Conservation (phyloP, 441 rosid species). For the Croton laevigatus region DNA sequence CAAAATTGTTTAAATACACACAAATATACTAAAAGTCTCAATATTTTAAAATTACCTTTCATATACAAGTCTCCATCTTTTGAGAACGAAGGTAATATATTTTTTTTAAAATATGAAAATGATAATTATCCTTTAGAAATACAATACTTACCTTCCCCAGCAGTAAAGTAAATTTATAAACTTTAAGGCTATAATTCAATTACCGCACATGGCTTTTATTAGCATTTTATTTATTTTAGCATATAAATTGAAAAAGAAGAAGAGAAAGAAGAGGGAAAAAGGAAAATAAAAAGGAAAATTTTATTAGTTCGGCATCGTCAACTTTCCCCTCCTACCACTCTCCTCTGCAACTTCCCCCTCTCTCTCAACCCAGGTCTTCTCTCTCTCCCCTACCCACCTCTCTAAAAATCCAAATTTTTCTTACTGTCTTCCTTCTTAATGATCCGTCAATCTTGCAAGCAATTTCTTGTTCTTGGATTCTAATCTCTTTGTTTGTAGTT, state of each 20-base stretch:
- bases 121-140: too few species aligned
- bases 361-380: constrained; percentile 12
- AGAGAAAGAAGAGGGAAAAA: neutral
- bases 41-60: too few species aligned
- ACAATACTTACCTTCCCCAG: too few species aligned
- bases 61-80: too few species aligned
- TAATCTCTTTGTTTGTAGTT: neutral
- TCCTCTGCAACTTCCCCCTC: constrained; percentile 8
- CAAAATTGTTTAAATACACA: too few species aligned
- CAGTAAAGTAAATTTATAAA: neutral
- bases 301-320: constrained; percentile 18
- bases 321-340: constrained; percentile 15
- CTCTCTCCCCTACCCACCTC: constrained; percentile 1
- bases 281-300: neutral
- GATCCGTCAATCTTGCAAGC: constrained; percentile 10
- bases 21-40: too few species aligned
- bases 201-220: neutral
- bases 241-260: neutral
- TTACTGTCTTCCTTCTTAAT: neutral
- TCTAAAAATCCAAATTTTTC: neutral
- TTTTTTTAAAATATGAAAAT: too few species aligned
- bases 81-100: too few species aligned
- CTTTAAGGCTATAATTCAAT: neutral
- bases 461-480: constrained; percentile 3
- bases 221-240: too few species aligned